These are phyloP conservation scores for Candida taoyuanica DNA, from an alignment of 805 yeast genomes.

Conservation along the genomic window DNA sequence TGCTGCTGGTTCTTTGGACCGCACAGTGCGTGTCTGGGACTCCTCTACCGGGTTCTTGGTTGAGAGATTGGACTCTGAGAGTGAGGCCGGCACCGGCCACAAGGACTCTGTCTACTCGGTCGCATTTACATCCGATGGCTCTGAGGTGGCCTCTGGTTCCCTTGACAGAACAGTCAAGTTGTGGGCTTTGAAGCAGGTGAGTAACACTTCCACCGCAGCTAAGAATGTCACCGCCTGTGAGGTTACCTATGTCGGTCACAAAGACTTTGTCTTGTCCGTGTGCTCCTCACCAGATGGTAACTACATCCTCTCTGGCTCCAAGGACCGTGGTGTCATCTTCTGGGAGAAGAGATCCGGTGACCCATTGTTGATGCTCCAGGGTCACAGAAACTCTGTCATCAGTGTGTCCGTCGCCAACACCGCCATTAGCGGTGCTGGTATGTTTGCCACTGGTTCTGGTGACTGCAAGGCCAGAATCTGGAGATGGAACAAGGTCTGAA, in stretches of 20 bases:
- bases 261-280: constrained; percentile 90
- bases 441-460: constrained; percentile 96
- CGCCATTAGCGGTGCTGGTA: constrained; percentile 66
- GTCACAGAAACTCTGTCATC: constrained; percentile 93
- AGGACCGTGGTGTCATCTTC: constrained; percentile 94
- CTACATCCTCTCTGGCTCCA: constrained; percentile 89
- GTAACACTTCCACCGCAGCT: constrained; percentile 39
- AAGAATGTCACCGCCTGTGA: constrained; percentile 60
- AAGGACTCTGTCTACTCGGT: constrained; percentile 94
- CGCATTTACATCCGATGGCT: constrained; percentile 86
- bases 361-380: constrained; percentile 92
- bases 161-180: constrained; percentile 93
- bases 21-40: constrained; percentile 97
- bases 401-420: constrained; percentile 88
- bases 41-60: constrained; percentile 86
- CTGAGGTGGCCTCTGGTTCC: constrained; percentile 90
- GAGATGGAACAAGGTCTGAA: constrained; percentile 61
- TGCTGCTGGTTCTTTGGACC: constrained; percentile 95
- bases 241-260: constrained; percentile 92
- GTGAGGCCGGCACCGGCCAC: constrained; percentile 87
- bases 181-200: constrained; percentile 77
- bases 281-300: constrained; percentile 92
- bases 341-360: constrained; percentile 94
- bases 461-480: constrained; percentile 97
- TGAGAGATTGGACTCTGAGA: constrained; percentile 87